Conservation (phyloP, 164 flowering plant species). For the Tetracentron sinense region DNA sequence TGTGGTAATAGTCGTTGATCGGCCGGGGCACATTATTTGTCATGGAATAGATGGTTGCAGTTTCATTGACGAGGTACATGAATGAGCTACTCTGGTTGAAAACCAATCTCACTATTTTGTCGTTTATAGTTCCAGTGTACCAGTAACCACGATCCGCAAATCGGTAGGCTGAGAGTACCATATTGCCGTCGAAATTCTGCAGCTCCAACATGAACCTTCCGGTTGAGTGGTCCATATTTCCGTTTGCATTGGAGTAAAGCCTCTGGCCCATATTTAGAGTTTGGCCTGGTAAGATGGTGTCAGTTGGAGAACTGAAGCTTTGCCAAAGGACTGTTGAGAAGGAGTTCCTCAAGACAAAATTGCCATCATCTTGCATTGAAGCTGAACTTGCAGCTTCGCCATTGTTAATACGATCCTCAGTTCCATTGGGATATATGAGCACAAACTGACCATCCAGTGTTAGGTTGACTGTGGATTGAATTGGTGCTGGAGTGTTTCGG, state of each 20-base stretch:
- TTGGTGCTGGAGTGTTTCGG: slow-evolving; percentile 20
- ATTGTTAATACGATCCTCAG: neutral
- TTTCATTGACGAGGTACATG: slow-evolving; percentile 14
- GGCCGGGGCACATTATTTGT: slow-evolving; percentile 10
- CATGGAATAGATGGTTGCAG: neutral
- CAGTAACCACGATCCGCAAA: slow-evolving; percentile 18
- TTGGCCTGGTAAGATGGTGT: slow-evolving; percentile 29
- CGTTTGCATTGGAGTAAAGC: slow-evolving; percentile 6
- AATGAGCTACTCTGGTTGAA: slow-evolving; percentile 6
- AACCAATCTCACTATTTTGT: neutral
- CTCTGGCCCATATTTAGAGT: neutral
- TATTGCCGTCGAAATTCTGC: slow-evolving; percentile 18
- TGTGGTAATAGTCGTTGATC: slow-evolving; percentile 24
- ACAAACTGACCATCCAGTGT: slow-evolving; percentile 15
- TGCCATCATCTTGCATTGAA: slow-evolving; percentile 26
- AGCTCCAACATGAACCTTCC: slow-evolving; percentile 17
- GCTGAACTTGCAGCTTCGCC: slow-evolving; percentile 7
- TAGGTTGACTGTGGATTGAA: slow-evolving; percentile 15
- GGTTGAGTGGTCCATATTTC: slow-evolving; percentile 3
- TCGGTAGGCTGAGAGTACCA: slow-evolving; percentile 19
- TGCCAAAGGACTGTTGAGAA: slow-evolving; percentile 14
- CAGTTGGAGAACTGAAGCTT: slow-evolving; percentile 28
- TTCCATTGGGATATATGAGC: slow-evolving; percentile 7
- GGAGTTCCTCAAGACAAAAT: slow-evolving; percentile 13
- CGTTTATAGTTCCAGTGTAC: neutral